These are phyloP conservation scores for Cercospora sojina DNA, from an alignment of 2,329 filamentous ascomycete genomes.

Conservation along the genomic window DNA sequence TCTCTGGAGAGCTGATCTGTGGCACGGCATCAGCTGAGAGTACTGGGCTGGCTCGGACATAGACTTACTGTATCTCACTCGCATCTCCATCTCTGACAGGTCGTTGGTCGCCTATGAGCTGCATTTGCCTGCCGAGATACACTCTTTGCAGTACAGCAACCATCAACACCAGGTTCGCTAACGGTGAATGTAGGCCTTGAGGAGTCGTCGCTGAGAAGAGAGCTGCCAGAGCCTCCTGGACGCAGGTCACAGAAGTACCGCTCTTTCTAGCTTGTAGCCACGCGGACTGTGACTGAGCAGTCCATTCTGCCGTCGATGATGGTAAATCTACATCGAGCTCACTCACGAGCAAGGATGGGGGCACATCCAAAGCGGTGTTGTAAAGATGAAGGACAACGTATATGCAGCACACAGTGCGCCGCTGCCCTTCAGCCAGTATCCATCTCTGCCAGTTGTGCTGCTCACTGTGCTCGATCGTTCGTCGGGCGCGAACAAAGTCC, in stretches of 20 bases:
- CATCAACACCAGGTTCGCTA: constrained; percentile 10
- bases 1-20: neutral
- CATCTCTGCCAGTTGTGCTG: constrained; percentile 3
- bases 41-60: neutral
- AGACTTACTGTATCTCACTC: constrained; percentile 12
- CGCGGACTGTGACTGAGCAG: neutral
- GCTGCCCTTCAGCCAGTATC: constrained; percentile 1
- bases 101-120: neutral
- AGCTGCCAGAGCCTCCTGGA: constrained; percentile 5
- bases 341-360: neutral
- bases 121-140: constrained; percentile 9
- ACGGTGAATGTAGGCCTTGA: constrained; percentile 2
- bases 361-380: neutral
- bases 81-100: neutral
- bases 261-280: neutral
- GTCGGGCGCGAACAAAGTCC: neutral
- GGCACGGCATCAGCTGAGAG: neutral
- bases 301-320: constrained; percentile 12
- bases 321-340: constrained; percentile 3
- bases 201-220: neutral
- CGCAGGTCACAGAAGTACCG: neutral
- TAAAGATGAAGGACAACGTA: constrained; percentile 5
- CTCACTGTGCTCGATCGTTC: neutral
- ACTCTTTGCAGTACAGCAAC: constrained; percentile 9
- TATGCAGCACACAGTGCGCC: constrained; percentile 8